Evolutionary conservation across 1,284 basidiomycete genomes (phyloP).

Genomic region (Golubevia sp.): DNA sequence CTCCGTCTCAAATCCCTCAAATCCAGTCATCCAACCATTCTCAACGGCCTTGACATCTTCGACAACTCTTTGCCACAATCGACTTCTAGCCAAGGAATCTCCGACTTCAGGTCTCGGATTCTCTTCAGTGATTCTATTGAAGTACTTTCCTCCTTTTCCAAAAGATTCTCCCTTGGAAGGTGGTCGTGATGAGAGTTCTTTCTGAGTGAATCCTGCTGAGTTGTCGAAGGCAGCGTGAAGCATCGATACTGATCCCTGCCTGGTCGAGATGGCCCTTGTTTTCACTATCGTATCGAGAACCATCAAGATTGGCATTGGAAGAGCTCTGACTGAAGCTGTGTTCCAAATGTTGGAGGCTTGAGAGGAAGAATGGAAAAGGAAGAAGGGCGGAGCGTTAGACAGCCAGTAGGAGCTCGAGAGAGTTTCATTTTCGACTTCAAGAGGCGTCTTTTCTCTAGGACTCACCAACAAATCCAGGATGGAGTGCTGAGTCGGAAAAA

Average conservation of each 20-base stretch:
- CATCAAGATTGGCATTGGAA: neutral
- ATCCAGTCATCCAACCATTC: constrained; percentile 12
- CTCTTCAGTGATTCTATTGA: constrained; percentile 25
- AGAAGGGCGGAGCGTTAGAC: too few relatives aligned
- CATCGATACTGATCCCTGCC: constrained; percentile 31
- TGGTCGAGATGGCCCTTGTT: constrained; percentile 13
- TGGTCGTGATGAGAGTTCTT: constrained; percentile 3
- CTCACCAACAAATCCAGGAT: too few relatives aligned
- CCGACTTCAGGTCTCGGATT: constrained; percentile 30
- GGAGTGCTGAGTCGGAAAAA: too few relatives aligned
- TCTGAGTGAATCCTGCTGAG: constrained; percentile 19
- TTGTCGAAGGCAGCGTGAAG: constrained; percentile 26
- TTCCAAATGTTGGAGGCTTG: constrained; percentile 34
- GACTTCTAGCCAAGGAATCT: constrained; percentile 24
- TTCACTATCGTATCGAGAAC: constrained; percentile 11
- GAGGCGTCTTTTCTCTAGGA: too few relatives aligned
- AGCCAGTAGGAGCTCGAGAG: too few relatives aligned
- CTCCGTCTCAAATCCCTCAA: too few relatives aligned
- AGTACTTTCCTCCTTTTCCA: constrained; percentile 32
- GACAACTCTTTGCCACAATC: constrained; percentile 39
- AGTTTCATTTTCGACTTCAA: too few relatives aligned
- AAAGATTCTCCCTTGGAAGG: constrained; percentile 18
- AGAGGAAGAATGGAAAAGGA: neutral
- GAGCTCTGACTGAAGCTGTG: neutral
- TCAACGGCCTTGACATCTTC: constrained; percentile 46